Evolutionary conservation across 73 alveolate genomes (phyloP).

Genomic region (Paramecium sonneborni): DNA sequence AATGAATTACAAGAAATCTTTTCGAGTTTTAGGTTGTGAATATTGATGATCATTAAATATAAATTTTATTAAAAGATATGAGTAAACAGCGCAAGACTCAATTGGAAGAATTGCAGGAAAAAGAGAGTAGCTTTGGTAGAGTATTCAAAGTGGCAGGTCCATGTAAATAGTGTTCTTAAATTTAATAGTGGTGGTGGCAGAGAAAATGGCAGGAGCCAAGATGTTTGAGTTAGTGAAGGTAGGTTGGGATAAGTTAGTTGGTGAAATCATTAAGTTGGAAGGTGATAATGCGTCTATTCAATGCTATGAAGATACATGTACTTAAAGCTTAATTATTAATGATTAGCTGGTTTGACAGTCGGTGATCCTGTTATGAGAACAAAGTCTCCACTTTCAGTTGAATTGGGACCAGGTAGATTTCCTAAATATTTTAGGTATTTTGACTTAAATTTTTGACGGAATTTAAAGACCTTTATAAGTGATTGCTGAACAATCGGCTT

Average conservation of each 20-base stretch:
- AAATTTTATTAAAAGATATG: constrained; percentile 33
- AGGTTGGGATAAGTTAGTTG: constrained; percentile 98
- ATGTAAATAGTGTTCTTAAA: constrained; percentile 45
- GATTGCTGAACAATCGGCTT: constrained; percentile 57
- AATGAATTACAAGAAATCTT: neutral
- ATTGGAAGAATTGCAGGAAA: constrained; percentile 65
- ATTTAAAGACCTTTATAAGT: constrained; percentile 66
- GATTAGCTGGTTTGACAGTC: constrained; percentile 95
- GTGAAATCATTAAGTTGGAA: constrained; percentile 98
- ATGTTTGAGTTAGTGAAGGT: constrained; percentile 98
- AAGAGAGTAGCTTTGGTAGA: constrained; percentile 65
- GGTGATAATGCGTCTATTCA: constrained; percentile 99
- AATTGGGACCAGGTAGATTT: constrained; percentile 96
- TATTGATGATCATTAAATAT: neutral
- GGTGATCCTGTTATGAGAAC: constrained; percentile 99
- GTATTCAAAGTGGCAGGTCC: constrained; percentile 71
- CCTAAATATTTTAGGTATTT: constrained; percentile 74
- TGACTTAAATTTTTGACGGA: constrained; percentile 91
- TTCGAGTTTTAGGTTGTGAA: constrained; percentile 28
- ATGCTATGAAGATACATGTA: constrained; percentile 97
- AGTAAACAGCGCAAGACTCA: constrained; percentile 46
- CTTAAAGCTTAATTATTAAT: neutral
- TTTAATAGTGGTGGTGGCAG: constrained; percentile 93
- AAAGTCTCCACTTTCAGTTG: constrained; percentile 96
- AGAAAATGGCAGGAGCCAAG: constrained; percentile 99